Base-by-base conservation (phyloP, 352 stramenopile species). In the Hyaloperonospora brassicae region DNA sequence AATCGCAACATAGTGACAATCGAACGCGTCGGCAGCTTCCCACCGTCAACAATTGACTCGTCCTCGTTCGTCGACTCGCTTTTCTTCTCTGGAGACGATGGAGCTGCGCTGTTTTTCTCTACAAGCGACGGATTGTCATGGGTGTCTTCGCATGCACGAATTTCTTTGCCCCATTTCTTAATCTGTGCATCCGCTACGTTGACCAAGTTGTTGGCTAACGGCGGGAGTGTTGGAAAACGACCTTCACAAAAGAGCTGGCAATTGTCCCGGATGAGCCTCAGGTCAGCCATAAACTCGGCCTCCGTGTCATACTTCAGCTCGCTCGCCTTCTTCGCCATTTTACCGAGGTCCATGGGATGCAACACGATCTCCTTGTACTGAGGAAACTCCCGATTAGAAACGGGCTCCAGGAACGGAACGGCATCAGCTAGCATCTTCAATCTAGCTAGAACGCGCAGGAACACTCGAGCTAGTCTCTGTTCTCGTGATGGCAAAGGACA, bases 311-410 rank as follows among this genome's bases (percentile, higher is more conserved):
- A 93, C 54, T 79, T 66, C 17, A 82, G 61, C 9, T 66, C 59
- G 30, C 75, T 76, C 1, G 74, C 74, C 45, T 89, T 89, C 6
- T 44, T 36, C 1, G 66, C 65, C 22, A 90, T 80, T 58, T 70
- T 80, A 1, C 55, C 66, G 12, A 93, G 66, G 57, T 93, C 70
- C 72, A 90, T 90, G 6, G 82, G 82, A 49, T 81, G 62, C 36
- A 77, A 60, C 14, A 93, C 68, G 38, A 93, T 89, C 30, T 90
- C 79, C 45, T 87, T 90, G 64, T 93, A 93, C 44, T 88, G 75
- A 0, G 82, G 82, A 39, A 93, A 93, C 23, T 93, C 79, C n/a
- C 58, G 65, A 53, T 81, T 76, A 2, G 82, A 90, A 11, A 93
- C 82, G 11, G 82, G 78, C 22, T 93, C 82, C 24, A 90, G 42